phyloP scores from a whole-genome alignment of 108 stramenopile species.

The Conticribra guillardii region DNA sequence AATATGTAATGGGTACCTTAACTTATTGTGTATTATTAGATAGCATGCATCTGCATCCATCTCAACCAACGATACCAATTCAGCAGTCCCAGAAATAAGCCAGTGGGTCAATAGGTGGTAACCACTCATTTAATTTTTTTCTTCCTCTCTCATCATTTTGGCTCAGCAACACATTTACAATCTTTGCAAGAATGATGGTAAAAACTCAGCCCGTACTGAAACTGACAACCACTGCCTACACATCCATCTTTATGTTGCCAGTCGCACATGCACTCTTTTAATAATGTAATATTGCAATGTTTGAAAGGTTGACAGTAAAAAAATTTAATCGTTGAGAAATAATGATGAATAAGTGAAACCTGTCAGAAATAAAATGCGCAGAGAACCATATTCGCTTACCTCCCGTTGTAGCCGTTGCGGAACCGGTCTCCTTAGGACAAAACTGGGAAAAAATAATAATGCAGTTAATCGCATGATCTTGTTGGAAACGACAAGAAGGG shows the following conservation, averaged over 20 bases:
- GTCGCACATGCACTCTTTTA: conserved; percentile 88
- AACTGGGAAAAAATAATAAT: conserved; percentile 29
- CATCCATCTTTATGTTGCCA: conserved; percentile 85
- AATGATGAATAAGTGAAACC: not conserved
- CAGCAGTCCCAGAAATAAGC: no score
- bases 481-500: not conserved
- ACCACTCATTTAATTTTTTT: not conserved
- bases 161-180: conserved; percentile 77
- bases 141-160: conserved; percentile 29
- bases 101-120: no score
- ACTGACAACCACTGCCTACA: conserved; percentile 71
- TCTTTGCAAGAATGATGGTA: conserved; percentile 84
- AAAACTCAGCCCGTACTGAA: conserved; percentile 79
- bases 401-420: conserved; percentile 78
- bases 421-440: conserved; percentile 73
- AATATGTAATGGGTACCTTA: no score
- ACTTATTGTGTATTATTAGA: no score
- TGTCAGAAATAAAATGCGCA: not conserved
- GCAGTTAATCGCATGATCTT: not conserved
- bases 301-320: not conserved
- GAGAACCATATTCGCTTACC: conserved; percentile 53
- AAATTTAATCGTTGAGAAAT: conserved; percentile 1
- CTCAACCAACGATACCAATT: no score
- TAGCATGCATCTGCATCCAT: no score
- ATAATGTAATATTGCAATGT: not conserved